Percentiles rank a stretch among this genome's conserved stretches.
Evolutionary conservation across 2,329 filamentous ascomycete genomes (phyloP).

Genomic region (Coniochaeta pulveracea): DNA sequence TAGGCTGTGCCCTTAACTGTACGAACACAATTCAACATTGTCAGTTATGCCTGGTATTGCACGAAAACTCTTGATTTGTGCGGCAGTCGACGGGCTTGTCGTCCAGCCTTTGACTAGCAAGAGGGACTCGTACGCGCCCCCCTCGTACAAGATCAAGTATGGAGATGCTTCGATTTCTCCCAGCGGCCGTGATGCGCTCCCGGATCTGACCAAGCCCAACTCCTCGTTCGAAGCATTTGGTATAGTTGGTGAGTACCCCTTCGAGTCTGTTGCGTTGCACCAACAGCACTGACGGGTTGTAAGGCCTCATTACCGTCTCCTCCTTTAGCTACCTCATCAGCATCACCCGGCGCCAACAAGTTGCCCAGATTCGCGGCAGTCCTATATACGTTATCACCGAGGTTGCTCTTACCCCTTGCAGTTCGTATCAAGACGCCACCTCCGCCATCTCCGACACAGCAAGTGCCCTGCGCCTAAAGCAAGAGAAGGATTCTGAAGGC

Average conservation of each 20-base stretch:
- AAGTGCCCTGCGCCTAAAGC: slow-evolving; percentile 24
- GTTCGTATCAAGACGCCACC: slow-evolving; percentile 62
- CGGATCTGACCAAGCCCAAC: slow-evolving; percentile 30
- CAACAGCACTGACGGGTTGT: background rate
- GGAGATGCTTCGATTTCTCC: slow-evolving; percentile 38
- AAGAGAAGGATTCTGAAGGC: slow-evolving; percentile 22
- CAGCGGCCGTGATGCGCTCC: slow-evolving; percentile 30
- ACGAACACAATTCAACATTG: no score
- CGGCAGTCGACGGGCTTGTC: slow-evolving; percentile 71
- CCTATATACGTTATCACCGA: slow-evolving; percentile 82
- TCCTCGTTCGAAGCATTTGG: slow-evolving; percentile 49
- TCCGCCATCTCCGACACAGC: slow-evolving; percentile 56
- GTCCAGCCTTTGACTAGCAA: slow-evolving; percentile 60
- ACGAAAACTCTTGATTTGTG: slow-evolving; percentile 70
- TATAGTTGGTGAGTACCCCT: slow-evolving; percentile 43
- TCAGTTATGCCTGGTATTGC: slow-evolving; percentile 76
- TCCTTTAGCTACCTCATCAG: slow-evolving; percentile 75
- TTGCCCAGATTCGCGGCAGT: slow-evolving; percentile 73
- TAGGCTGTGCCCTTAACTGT: no score
- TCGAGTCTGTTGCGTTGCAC: no score
- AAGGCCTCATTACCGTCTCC: slow-evolving; percentile 77
- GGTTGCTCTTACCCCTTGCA: slow-evolving; percentile 80
- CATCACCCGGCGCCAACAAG: slow-evolving; percentile 76
- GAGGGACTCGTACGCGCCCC: slow-evolving; percentile 44
- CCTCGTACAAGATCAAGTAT: slow-evolving; percentile 61